phyloP scores from a whole-genome alignment of 257 asterid species.

The Solanum piurae region DNA sequence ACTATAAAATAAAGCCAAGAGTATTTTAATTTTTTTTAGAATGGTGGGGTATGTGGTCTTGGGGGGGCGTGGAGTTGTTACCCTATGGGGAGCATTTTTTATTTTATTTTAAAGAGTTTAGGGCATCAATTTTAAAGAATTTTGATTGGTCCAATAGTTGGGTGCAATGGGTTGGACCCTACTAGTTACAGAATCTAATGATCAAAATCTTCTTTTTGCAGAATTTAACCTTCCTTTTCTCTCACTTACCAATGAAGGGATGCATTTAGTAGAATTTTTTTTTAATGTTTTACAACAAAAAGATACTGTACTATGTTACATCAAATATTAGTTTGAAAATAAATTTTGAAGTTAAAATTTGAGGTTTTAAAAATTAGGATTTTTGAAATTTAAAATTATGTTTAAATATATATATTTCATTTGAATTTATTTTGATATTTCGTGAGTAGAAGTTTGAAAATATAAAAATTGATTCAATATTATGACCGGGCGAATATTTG shows the following conservation, averaged over 20 bases:
- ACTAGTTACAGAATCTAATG: background rate
- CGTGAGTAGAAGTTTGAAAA: background rate
- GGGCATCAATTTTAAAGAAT: background rate
- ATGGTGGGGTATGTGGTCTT: background rate
- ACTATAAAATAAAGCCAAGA: background rate
- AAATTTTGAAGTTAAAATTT: too few relatives aligned
- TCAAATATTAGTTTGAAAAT: background rate
- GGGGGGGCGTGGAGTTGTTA: accelerated
- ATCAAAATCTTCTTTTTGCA: background rate
- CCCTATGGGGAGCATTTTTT: background rate
- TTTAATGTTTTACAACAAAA: background rate
- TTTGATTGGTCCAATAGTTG: background rate
- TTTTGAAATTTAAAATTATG: too few relatives aligned
- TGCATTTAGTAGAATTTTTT: background rate
- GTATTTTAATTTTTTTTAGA: background rate
- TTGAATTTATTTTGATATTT: background rate
- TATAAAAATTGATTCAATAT: background rate
- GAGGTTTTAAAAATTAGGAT: too few relatives aligned
- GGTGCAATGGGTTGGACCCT: background rate
- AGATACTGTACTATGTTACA: background rate
- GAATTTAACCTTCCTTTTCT: background rate
- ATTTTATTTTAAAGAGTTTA: background rate
- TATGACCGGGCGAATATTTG: background rate
- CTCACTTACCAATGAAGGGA: background rate
- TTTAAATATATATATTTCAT: too few relatives aligned